Percentiles rank a stretch among this genome's conserved stretches.
Conservation (phyloP, 2,329 filamentous ascomycete genomes). For the Sarocladium brachiariae region DNA sequence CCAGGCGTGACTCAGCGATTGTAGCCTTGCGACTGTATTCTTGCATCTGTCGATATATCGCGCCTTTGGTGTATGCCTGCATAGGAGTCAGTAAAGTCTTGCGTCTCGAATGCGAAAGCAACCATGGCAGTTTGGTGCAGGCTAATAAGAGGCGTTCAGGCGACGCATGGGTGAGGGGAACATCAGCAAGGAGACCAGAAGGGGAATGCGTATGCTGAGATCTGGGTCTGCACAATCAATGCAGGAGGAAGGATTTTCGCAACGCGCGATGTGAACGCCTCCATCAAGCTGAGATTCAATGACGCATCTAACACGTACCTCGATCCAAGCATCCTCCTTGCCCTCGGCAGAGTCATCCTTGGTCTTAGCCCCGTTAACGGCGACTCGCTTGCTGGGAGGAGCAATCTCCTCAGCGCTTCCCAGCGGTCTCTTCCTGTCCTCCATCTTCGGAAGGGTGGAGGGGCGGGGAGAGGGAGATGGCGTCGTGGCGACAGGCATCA, state of each 20-base stretch:
- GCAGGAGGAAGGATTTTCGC: too few species aligned
- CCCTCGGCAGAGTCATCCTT: conserved; percentile 49
- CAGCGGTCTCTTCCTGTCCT: conserved; percentile 96
- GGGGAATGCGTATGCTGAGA: too few species aligned
- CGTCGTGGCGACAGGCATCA: conserved; percentile 82
- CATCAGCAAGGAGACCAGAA: too few species aligned
- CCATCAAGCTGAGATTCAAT: background rate
- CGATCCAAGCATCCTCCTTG: conserved; percentile 56
- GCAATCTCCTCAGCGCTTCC: conserved; percentile 73
- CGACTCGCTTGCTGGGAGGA: conserved; percentile 87
- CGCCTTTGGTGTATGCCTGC: conserved; percentile 63
- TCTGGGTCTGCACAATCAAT: too few species aligned
- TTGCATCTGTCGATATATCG: conserved; percentile 94
- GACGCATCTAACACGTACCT: conserved; percentile 50
- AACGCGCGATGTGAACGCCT: too few species aligned
- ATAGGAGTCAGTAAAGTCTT: conserved; percentile 19
- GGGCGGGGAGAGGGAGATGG: conserved; percentile 64
- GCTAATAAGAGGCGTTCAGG: background rate
- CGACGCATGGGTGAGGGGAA: too few species aligned
- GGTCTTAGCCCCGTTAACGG: conserved; percentile 67
- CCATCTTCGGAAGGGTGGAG: conserved; percentile 90
- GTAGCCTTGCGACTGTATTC: conserved; percentile 91
- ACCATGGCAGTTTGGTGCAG: background rate
- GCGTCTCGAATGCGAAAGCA: conserved; percentile 8
- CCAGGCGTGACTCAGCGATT: conserved; percentile 72